Conservation (phyloP, 352 stramenopile species). For the Phytopythium sindhum region DNA sequence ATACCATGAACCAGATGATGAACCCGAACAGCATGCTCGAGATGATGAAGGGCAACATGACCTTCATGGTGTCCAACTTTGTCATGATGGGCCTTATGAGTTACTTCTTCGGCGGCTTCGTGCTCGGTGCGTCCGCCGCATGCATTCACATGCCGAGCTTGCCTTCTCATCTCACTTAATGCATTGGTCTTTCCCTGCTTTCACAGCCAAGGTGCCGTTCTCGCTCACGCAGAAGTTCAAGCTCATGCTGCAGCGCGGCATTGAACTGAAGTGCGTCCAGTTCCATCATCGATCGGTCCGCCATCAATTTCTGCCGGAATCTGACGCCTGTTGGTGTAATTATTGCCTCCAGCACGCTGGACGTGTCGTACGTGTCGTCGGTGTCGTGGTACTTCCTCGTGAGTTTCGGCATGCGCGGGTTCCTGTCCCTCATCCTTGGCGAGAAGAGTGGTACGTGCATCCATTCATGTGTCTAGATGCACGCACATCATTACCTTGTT, state of each 20-base stretch:
- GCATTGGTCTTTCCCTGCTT: background rate
- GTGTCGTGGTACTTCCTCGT: constrained; percentile 99
- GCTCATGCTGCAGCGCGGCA: constrained; percentile 96
- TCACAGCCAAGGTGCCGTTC: constrained; percentile 95
- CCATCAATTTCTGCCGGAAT: background rate
- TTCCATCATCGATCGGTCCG: background rate
- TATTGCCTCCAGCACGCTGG: constrained; percentile 77
- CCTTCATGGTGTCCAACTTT: constrained; percentile 99
- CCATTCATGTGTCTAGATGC: background rate
- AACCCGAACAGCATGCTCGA: constrained; percentile 97
- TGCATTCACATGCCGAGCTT: no score
- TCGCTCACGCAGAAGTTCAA: constrained; percentile 98
- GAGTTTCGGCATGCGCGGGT: constrained; percentile 97
- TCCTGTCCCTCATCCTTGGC: constrained; percentile 95
- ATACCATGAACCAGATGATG: constrained; percentile 92
- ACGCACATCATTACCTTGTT: background rate
- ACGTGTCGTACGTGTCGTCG: constrained; percentile 97
- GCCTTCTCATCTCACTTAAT: background rate
- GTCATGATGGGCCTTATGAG: constrained; percentile 99
- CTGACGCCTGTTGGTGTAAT: constrained; percentile 1
- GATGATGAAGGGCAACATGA: constrained; percentile 99
- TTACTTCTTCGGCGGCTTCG: constrained; percentile 98
- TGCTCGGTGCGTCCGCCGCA: constrained; percentile 70
- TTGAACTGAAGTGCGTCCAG: constrained; percentile 86
- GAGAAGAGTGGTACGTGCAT: constrained; percentile 70